Percentiles rank a stretch among this genome's conserved stretches.
phyloP scores from a whole-genome alignment of 768 basidiomycete species.

The Obba rivulosa region DNA sequence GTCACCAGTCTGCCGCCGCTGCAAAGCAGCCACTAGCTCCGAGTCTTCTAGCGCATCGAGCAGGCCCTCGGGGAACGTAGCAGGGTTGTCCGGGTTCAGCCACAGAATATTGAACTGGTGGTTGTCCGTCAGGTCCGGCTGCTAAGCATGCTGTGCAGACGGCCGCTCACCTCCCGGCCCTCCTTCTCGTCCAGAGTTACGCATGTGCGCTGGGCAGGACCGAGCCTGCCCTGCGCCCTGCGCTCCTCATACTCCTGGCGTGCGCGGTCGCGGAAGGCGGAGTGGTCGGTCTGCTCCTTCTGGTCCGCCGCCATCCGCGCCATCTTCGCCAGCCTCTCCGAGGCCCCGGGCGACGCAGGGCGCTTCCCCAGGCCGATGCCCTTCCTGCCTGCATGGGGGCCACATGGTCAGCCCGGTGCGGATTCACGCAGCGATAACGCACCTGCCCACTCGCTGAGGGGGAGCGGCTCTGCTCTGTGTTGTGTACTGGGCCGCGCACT shows the following conservation, averaged over 20 bases:
- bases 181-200: conserved; percentile 67
- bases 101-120: conserved; percentile 76
- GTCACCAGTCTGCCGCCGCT: conserved; percentile 18
- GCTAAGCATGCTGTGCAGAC: neutral
- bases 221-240: conserved; percentile 65
- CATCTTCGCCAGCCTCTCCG: conserved; percentile 69
- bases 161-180: conserved; percentile 55
- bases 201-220: conserved; percentile 72
- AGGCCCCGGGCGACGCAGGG: conserved; percentile 53
- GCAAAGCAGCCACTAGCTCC: conserved; percentile 19
- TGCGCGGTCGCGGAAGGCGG: conserved; percentile 64
- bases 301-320: conserved; percentile 40
- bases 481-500: neutral
- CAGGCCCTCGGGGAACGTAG: conserved; percentile 64
- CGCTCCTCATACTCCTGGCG: conserved; percentile 72
- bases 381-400: conserved; percentile 52
- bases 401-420: neutral
- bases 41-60: conserved; percentile 50
- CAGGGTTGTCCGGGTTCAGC: conserved; percentile 61
- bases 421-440: conserved; percentile 18
- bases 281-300: conserved; percentile 43
- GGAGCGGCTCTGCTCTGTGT: conserved; percentile 51
- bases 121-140: neutral
- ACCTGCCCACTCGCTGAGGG: conserved; percentile 82
- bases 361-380: conserved; percentile 75